A percentile compares a stretch with the other conserved stretches of the same genome.
Conservation (phyloP, 1,139 yeast species). For the Candida smagusa region DNA sequence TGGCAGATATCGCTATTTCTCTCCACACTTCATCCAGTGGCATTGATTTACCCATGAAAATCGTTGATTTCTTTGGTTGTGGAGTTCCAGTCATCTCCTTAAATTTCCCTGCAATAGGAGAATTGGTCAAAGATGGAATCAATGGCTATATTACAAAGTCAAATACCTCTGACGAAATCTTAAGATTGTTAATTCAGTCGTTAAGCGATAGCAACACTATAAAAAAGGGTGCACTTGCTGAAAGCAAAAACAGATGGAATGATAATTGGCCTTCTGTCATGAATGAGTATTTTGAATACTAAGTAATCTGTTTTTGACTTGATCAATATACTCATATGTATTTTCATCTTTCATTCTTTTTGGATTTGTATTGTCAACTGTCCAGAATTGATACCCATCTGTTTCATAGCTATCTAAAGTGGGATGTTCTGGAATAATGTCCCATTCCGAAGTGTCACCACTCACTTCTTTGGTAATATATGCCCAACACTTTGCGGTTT, state of each 20-base stretch:
- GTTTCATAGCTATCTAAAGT: constrained; percentile 40
- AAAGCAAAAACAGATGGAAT: constrained; percentile 71
- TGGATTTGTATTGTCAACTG: constrained; percentile 19
- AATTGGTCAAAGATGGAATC: constrained; percentile 46
- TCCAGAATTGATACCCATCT: constrained; percentile 55
- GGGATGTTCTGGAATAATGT: constrained; percentile 53
- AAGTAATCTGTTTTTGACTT: not conserved
- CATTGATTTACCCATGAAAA: constrained; percentile 94
- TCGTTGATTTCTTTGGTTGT: constrained; percentile 93
- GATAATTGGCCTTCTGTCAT: constrained; percentile 57
- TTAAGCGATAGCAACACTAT: constrained; percentile 31
- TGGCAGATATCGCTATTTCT: constrained; percentile 87
- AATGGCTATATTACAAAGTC: constrained; percentile 43
- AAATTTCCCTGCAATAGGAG: constrained; percentile 68
- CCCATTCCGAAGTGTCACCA: constrained; percentile 21
- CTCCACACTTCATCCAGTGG: constrained; percentile 92
- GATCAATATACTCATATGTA: constrained; percentile 18
- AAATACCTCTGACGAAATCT: constrained; percentile 48
- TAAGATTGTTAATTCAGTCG: constrained; percentile 45
- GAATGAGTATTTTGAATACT: constrained; percentile 15
- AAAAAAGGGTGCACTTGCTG: constrained; percentile 66
- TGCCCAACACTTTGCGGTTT: constrained; percentile 66
- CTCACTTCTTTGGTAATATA: constrained; percentile 45
- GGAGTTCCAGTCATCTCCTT: constrained; percentile 89
- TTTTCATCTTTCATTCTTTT: constrained; percentile 43